phyloP scores from a whole-genome alignment of 345 rosid genomes.

The Chamaenerion angustifolium region DNA sequence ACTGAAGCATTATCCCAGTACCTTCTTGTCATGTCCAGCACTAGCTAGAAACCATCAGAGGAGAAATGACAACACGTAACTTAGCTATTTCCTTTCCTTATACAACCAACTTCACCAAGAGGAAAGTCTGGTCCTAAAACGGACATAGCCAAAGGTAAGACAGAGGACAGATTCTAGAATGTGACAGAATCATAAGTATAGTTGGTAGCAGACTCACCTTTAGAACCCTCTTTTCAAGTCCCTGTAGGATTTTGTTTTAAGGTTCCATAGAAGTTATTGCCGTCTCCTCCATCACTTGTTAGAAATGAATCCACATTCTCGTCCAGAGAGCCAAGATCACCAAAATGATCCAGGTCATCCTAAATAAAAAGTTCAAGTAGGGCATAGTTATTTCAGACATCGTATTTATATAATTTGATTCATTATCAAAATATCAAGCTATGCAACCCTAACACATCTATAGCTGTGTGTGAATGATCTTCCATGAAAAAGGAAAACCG shows the following conservation, averaged over 20 bases:
- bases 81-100: slow-evolving; percentile 39
- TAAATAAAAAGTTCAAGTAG: slow-evolving; percentile 15
- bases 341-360: slow-evolving; percentile 52
- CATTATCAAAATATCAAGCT: not conserved
- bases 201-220: slow-evolving; percentile 18
- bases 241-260: slow-evolving; percentile 29
- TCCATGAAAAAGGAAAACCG: no score
- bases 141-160: not conserved
- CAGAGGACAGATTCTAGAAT: not conserved
- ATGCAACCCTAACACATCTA: no score
- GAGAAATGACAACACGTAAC: slow-evolving; percentile 79
- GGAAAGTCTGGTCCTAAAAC: slow-evolving; percentile 29
- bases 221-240: slow-evolving; percentile 35
- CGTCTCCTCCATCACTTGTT: slow-evolving; percentile 36
- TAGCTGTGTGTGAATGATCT: no score
- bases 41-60: slow-evolving; percentile 58
- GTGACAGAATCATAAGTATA: no score
- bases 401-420: not conserved
- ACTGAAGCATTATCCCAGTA: slow-evolving; percentile 6
- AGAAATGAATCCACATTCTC: slow-evolving; percentile 49
- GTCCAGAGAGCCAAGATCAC: slow-evolving; percentile 38
- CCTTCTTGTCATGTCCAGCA: slow-evolving; percentile 71
- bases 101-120: slow-evolving; percentile 47
- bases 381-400: not conserved
- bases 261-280: slow-evolving; percentile 30